These are phyloP conservation scores for Oryza glumipatula DNA, from an alignment of 176 grass and related monocot genomes.

Conservation along the genomic window DNA sequence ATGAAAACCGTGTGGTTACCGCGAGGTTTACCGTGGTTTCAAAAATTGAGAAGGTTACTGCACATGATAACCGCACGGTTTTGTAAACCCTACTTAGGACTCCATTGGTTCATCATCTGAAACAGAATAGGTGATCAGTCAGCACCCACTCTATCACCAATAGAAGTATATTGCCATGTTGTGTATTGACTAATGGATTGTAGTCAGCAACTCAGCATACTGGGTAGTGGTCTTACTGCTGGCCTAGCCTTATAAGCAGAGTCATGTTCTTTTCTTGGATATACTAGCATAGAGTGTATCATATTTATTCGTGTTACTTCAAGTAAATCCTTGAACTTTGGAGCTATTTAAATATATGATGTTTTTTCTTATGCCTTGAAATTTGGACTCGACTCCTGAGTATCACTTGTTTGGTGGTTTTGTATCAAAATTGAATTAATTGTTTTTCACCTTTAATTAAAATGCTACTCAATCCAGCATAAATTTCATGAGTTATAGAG, in stretches of 20 bases:
- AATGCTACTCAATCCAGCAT: not conserved
- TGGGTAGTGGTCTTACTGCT: not conserved
- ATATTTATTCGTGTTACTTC: too few relatives aligned
- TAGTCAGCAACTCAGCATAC: too few relatives aligned
- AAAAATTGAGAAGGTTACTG: too few relatives aligned
- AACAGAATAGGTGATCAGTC: not conserved
- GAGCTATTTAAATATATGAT: not conserved
- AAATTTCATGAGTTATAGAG: not conserved
- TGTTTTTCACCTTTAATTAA: not conserved
- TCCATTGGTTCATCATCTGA: not conserved
- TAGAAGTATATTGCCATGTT: not conserved
- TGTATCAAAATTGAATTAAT: not conserved
- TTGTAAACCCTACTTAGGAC: not conserved
- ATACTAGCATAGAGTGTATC: not conserved
- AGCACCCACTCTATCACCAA: not conserved
- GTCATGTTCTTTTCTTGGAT: not conserved
- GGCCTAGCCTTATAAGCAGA: not conserved
- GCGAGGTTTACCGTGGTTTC: too few relatives aligned
- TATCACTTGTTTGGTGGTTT: not conserved
- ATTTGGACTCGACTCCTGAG: not conserved
- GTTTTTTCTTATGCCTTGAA: not conserved
- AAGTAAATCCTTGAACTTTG: not conserved
- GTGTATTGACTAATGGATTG: not conserved
- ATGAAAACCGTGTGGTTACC: too few relatives aligned
- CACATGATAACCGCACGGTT: too few relatives aligned